Evolutionary conservation across 495 filamentous ascomycete genomes (phyloP).

Genomic region (Penicillium subrubescens): DNA sequence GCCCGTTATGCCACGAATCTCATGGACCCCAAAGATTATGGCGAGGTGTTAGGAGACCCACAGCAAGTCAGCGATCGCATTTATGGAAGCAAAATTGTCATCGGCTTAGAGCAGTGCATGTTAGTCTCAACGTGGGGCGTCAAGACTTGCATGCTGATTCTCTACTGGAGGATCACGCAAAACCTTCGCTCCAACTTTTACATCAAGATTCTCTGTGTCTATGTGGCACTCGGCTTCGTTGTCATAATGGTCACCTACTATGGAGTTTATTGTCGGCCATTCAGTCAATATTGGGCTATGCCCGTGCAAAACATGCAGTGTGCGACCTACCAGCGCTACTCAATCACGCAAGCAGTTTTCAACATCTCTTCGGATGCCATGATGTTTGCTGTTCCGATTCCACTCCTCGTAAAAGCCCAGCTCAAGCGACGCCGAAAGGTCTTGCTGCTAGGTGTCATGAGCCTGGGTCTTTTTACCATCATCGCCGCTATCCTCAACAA

Average conservation of each 20-base stretch:
- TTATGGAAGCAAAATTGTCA: conserved; percentile 54
- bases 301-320: conserved; percentile 41
- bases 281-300: conserved; percentile 62
- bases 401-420: conserved; percentile 56
- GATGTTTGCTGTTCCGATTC: conserved; percentile 63
- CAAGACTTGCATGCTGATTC: conserved; percentile 54
- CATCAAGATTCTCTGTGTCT: conserved; percentile 57
- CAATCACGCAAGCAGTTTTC: conserved; percentile 67
- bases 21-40: conserved; percentile 54
- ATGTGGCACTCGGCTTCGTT: conserved; percentile 57
- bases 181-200: conserved; percentile 40
- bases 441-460: conserved; percentile 51
- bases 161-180: conserved; percentile 49
- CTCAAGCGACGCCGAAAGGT: conserved; percentile 55
- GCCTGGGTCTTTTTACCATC: conserved; percentile 65
- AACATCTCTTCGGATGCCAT: conserved; percentile 66
- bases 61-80: conserved; percentile 46
- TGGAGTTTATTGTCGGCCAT: conserved; percentile 64
- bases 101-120: conserved; percentile 56
- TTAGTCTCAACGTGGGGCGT: conserved; percentile 52
- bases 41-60: conserved; percentile 44
- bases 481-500: conserved; percentile 64
- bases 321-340: conserved; percentile 50
- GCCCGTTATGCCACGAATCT: conserved; percentile 59
- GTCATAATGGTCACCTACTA: conserved; percentile 65